Base-by-base conservation (phyloP, 495 filamentous ascomycete genomes). In the Umbilicaria muhlenbergii region DNA sequence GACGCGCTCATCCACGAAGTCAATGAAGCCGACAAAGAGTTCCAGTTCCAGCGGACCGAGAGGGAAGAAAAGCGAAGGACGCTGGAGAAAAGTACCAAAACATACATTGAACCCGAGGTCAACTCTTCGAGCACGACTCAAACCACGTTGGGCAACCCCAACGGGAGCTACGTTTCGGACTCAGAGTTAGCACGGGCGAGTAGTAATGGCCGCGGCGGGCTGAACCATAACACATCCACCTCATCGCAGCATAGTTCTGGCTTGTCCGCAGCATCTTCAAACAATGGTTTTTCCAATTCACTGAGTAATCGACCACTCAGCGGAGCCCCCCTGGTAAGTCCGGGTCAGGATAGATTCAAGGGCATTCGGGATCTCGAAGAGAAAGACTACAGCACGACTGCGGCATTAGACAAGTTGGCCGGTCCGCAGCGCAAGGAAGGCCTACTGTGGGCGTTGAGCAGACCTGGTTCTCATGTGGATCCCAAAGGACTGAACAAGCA, bases 401-500 rank as follows among this genome's bases (percentile, higher is more conserved):
- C 42, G 57, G 69, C 43, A 19, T 50, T 59, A 46, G 69, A 71
- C 43, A 57, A 56, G 42, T 55, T 58, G 42, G 61, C 40, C 51
- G 71, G 65, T 40, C 66, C 75, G 44, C 71, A 80, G 47, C 68
- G 77, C 36, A 99, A 96, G 59, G 91, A 99, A 62, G 91, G 91
- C 14, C 65, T 99, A 11, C 65, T 99, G 11, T 96, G 92, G 91
- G 86, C 91, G 33, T 64, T 95, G 14, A 95, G 86, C 49, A 75
- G 85, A 49, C 92, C 91, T 6, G 91, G 88, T 3, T 91, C 86
- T 36, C 91, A 96, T 61, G 86, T 84, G 12, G 91, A 99, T 57
- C 92, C 92, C 3, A 85, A 89, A 51, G 85, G 83, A 6, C 70
- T 98, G 41, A 95, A 94, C 56, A 94, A 96, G 54, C 86, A 91